These are phyloP conservation scores for Ensete glaucum DNA, from an alignment of 176 grass and related monocot species.

Conservation along the genomic window DNA sequence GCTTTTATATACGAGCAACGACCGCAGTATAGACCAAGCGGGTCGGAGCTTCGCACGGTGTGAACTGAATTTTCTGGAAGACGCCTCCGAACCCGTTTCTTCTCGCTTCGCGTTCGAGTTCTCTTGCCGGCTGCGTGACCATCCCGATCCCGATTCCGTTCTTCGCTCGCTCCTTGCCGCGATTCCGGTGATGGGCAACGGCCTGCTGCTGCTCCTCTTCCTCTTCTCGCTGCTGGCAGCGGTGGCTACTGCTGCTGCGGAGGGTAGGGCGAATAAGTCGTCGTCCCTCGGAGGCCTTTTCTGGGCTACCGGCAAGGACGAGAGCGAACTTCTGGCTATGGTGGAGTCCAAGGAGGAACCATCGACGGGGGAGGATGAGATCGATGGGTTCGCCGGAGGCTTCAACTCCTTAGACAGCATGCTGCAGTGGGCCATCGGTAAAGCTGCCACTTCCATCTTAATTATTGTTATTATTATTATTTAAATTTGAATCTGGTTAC, in stretches of 20 bases:
- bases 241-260: conserved; percentile 11
- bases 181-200: background rate
- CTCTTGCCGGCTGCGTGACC: too few species aligned
- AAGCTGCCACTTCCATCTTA: background rate
- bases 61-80: background rate
- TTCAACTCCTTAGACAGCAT: conserved; percentile 90
- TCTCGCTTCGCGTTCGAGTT: background rate
- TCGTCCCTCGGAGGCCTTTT: conserved; percentile 15
- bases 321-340: conserved; percentile 29
- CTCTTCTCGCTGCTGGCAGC: conserved; percentile 11
- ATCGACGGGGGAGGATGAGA: conserved; percentile 30
- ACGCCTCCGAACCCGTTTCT: background rate
- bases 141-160: background rate
- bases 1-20: background rate
- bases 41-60: background rate
- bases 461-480: background rate
- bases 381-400: conserved; percentile 45
- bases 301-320: conserved; percentile 47
- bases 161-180: too few species aligned
- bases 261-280: conserved; percentile 36
- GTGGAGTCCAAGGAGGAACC: conserved; percentile 2
- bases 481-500: too few species aligned
- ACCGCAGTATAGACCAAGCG: background rate
- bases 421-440: conserved; percentile 96
- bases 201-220: background rate